Evolutionary conservation across 2,329 filamentous ascomycete species (phyloP).

Genomic region (Claviceps citrina): DNA sequence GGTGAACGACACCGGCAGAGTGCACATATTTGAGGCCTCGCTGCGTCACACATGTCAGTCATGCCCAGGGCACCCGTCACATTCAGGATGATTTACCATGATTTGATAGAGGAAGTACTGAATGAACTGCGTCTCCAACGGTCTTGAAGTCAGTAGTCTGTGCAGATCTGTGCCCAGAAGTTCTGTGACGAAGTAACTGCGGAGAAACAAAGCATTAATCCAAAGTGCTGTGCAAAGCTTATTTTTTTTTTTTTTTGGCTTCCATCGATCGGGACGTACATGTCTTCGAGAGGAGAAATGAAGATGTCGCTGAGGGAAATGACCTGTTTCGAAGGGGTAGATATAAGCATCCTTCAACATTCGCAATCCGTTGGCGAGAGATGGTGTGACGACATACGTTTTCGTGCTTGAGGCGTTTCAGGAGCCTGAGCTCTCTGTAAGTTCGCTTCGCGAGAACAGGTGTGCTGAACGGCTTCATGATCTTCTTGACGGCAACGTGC

Average conservation of each 20-base stretch:
- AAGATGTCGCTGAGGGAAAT: constrained; percentile 99
- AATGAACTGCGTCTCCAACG: constrained; percentile 98
- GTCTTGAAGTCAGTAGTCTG: constrained; percentile 82
- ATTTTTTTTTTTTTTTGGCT: neutral
- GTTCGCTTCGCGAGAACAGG: constrained; percentile 94
- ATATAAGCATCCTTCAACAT: constrained; percentile 1
- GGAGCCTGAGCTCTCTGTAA: constrained; percentile 89
- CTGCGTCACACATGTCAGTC: constrained; percentile 29
- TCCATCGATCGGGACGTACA: constrained; percentile 42
- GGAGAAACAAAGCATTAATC: constrained; percentile 8
- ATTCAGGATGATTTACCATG: constrained; percentile 43
- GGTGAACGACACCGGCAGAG: constrained; percentile 92
- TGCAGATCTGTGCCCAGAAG: constrained; percentile 93
- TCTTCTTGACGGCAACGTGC: constrained; percentile 98
- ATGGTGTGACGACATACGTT: constrained; percentile 49
- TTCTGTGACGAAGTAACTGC: constrained; percentile 93
- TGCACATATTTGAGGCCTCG: constrained; percentile 98
- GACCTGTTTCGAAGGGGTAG: constrained; percentile 39
- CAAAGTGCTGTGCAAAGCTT: constrained; percentile 2
- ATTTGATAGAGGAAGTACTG: constrained; percentile 99
- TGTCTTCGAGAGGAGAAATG: constrained; percentile 96
- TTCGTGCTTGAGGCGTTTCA: constrained; percentile 93
- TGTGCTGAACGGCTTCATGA: constrained; percentile 99
- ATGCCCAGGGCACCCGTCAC: neutral
- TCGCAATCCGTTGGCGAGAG: neutral